Conservation (phyloP, 768 basidiomycete genomes). For the Serendipita sp. region DNA sequence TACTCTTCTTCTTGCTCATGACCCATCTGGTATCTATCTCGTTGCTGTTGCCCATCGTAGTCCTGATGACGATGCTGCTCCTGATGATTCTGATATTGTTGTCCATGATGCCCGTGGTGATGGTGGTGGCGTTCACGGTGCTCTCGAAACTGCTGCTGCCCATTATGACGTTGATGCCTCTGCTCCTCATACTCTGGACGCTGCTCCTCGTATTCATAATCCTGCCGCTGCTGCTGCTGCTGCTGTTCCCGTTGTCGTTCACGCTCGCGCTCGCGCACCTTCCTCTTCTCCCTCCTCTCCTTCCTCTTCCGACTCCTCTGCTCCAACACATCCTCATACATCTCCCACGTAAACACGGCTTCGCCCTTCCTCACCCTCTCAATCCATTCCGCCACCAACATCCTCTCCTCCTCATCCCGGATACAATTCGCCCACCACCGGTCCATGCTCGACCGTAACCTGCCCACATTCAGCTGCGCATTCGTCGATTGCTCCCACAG, state of each 20-base stretch:
- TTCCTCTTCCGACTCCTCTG: conserved; percentile 14
- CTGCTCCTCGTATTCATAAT: neutral
- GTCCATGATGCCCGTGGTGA: too few species aligned
- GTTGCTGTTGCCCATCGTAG: too few species aligned
- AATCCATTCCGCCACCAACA: conserved; percentile 38
- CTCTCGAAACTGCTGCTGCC: too few species aligned
- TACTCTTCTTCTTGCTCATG: too few species aligned
- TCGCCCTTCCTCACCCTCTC: conserved; percentile 30
- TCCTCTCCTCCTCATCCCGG: conserved; percentile 41
- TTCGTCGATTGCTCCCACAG: conserved; percentile 53
- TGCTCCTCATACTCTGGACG: too few species aligned
- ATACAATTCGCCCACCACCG: conserved; percentile 66
- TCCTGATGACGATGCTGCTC: too few species aligned
- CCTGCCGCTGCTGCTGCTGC: neutral
- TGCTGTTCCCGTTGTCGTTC: too few species aligned
- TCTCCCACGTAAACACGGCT: conserved; percentile 33
- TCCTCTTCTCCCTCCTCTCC: too few species aligned
- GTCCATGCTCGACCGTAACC: conserved; percentile 42
- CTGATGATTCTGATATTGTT: too few species aligned
- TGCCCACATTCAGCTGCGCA: conserved; percentile 27
- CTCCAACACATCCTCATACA: conserved; percentile 37
- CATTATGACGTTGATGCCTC: too few species aligned
- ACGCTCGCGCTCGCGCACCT: conserved; percentile 17
- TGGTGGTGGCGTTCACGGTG: too few species aligned
- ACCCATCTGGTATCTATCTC: too few species aligned